Percentiles rank a stretch among this genome's conserved stretches.
phyloP scores from a whole-genome alignment of 169 alveolate genomes.

The Theileria orientalis region DNA sequence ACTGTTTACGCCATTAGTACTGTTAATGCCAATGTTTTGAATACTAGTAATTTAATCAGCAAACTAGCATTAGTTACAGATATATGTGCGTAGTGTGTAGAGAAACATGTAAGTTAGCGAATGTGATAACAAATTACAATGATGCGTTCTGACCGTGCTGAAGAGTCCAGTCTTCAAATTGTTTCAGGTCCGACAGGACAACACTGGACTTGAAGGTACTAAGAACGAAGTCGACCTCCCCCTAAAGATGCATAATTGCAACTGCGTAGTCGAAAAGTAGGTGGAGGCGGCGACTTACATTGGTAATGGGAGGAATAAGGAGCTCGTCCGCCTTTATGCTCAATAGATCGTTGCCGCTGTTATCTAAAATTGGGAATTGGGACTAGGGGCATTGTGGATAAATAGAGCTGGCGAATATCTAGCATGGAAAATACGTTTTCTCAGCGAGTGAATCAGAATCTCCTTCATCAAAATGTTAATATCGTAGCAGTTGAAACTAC shows the following conservation, averaged over 20 bases:
- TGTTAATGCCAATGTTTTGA: too few relatives aligned
- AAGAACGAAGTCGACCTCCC: conserved; percentile 31
- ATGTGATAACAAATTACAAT: too few relatives aligned
- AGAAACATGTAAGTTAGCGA: too few relatives aligned
- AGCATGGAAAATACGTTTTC: too few relatives aligned
- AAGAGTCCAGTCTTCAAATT: conserved; percentile 74
- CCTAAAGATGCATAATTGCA: conserved; percentile 31
- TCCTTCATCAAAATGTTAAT: conserved; percentile 68
- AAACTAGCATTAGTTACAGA: too few relatives aligned
- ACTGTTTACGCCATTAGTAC: too few relatives aligned
- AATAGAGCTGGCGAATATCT: conserved; percentile 60
- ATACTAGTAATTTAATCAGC: too few relatives aligned
- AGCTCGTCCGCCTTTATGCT: conserved; percentile 73
- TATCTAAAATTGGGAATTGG: conserved; percentile 70
- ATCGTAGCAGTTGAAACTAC: conserved; percentile 71
- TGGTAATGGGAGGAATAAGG: conserved; percentile 73
- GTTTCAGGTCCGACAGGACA: conserved; percentile 51
- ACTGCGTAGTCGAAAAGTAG: conserved; percentile 47
- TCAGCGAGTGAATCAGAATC: conserved; percentile 72
- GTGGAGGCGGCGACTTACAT: conserved; percentile 55
- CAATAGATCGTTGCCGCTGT: conserved; percentile 75
- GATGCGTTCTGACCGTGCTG: conserved; percentile 76
- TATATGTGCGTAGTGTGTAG: too few relatives aligned
- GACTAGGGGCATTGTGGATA: conserved; percentile 80
- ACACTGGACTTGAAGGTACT: conserved; percentile 33